These are phyloP conservation scores for Mycena chlorophos DNA, from an alignment of 768 basidiomycete species.

Conservation along the genomic window DNA sequence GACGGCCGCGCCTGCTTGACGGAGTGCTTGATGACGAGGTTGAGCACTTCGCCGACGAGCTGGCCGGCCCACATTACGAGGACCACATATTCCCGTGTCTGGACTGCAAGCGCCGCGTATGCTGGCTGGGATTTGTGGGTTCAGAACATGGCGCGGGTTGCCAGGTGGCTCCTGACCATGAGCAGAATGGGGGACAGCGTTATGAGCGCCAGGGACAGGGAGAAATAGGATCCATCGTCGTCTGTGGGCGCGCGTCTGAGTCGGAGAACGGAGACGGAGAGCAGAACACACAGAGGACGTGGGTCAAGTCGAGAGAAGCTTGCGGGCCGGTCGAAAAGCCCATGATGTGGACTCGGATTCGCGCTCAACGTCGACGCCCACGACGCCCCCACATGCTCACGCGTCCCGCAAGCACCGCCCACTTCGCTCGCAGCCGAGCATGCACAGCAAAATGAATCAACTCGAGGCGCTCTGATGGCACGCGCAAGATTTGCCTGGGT, in stretches of 20 bases:
- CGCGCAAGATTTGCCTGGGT: no score
- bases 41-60: constrained; percentile 66
- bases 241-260: constrained; percentile 39
- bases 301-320: constrained; percentile 62
- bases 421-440: no score
- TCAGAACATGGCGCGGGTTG: constrained; percentile 5
- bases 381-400: no score
- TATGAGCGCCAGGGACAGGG: constrained; percentile 58
- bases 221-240: constrained; percentile 58
- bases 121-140: constrained; percentile 60
- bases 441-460: no score
- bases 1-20: constrained; percentile 70
- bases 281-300: constrained; percentile 54
- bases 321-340: constrained; percentile 32
- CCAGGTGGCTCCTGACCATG: constrained; percentile 48
- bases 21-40: constrained; percentile 64
- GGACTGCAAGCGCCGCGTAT: constrained; percentile 72
- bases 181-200: constrained; percentile 71
- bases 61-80: constrained; percentile 86
- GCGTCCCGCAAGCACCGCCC: no score
- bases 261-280: neutral
- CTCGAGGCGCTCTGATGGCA: no score
- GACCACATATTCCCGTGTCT: constrained; percentile 78
- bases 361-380: neutral
- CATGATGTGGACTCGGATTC: neutral